Evolutionary conservation across 163 green algal species (phyloP), one percentile per base, ranked within the genome.

Genomic region (Volvox carteri): DNA sequence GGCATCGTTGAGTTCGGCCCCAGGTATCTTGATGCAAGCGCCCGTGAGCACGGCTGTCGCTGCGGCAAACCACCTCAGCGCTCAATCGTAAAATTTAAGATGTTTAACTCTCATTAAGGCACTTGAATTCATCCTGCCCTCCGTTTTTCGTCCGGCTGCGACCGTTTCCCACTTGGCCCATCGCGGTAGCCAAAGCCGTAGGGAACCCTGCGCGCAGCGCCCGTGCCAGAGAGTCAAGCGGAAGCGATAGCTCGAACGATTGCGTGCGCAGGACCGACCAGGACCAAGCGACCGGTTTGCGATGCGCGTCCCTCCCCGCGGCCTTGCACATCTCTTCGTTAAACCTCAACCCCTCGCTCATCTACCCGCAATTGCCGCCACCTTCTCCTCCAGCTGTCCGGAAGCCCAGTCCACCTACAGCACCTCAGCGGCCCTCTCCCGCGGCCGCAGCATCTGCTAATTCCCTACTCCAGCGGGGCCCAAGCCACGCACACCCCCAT

Each of bases 351-450:
- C 41, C 37, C 70, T 78, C 70, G 37, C 70, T 78, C 39, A 78
- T 78, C 70, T 78, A 78, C 37, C 70, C 70, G 4, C 70, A 78
- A 35, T 21, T 78, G 39, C 70, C 54, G 28, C 54, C 54, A 65
- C 54, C 70, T 19, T 39, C 70, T 16, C 70, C 70, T 56, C 39
- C 70, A 78, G 70, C 70, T 18, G 16, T n/a, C 25, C 37, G 37
- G 21, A 78, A 56, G 41, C 70, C 70, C 70, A 78, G 11, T 54
- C 14, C 37, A 4, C 39, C 70, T 41, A 39, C 70, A 18, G 37
- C 70, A 35, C 2, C 65, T 30, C 14, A 6, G 19, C 67, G 70
- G 70, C 70, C 70, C 5, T 30, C 37, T 37, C 70, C 70, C 19
- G 37, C 70, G 37, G 39, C 70, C 18, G 54, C 70, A 12, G 12